phyloP scores from a whole-genome alignment of 2,329 filamentous ascomycete genomes.

The Chaetomiaceae sp. region DNA sequence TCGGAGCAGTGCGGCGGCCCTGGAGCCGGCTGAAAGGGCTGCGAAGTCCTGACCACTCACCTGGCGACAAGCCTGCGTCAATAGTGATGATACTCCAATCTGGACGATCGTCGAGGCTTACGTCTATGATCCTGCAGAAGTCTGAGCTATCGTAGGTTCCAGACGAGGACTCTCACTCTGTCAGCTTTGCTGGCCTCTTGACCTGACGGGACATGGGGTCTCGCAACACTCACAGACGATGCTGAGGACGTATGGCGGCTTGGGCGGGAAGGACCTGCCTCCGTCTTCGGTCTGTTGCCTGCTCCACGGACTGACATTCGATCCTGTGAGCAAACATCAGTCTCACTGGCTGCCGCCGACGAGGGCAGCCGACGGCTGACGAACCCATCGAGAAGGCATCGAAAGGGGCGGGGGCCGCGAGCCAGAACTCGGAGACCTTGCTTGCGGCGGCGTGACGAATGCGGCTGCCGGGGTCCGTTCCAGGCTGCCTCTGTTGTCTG shows the following conservation, averaged over 20 bases:
- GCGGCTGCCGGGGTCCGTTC: neutral
- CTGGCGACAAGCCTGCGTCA: neutral
- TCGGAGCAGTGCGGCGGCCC: constrained; percentile 24
- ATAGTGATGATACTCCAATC: neutral
- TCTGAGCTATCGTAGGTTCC: neutral
- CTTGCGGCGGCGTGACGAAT: neutral
- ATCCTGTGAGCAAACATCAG: too few species aligned
- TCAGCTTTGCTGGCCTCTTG: neutral
- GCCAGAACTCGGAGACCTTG: neutral
- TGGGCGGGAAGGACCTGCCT: neutral
- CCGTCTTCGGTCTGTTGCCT: neutral
- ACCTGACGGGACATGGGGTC: neutral
- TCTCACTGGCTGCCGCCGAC: too few species aligned
- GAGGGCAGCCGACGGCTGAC: neutral
- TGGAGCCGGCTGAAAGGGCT: constrained; percentile 19
- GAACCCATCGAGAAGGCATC: neutral
- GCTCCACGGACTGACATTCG: too few species aligned
- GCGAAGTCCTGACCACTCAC: constrained; percentile 9
- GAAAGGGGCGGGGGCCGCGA: neutral
- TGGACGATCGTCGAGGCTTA: neutral
- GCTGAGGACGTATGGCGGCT: neutral
- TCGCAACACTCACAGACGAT: neutral
- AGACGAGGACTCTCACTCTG: neutral
- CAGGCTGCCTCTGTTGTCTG: neutral
- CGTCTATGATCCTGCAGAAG: neutral